Evolutionary conservation across 805 yeast genomes (phyloP).

Genomic region (Komagataella populi): DNA sequence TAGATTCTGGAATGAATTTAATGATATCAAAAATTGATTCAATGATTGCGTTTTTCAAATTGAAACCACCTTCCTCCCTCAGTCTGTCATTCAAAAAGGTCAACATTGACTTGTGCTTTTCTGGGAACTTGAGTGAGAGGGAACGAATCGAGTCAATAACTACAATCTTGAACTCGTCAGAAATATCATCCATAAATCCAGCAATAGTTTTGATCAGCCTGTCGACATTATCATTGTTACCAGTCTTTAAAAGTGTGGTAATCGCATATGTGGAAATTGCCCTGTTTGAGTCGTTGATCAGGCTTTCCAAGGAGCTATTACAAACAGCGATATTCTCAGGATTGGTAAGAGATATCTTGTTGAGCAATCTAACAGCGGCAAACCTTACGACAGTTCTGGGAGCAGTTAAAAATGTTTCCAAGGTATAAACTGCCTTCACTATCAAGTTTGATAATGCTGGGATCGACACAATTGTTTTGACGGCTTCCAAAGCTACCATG

Average conservation of each 20-base stretch:
- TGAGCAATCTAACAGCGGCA: slow-evolving; percentile 85
- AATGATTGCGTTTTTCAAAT: slow-evolving; percentile 74
- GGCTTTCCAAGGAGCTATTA: slow-evolving; percentile 72
- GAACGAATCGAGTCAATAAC: slow-evolving; percentile 92
- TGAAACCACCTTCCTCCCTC: slow-evolving; percentile 83
- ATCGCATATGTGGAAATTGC: slow-evolving; percentile 94
- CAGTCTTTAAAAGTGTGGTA: slow-evolving; percentile 89
- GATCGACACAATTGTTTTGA: slow-evolving; percentile 53
- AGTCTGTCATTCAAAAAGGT: slow-evolving; percentile 70
- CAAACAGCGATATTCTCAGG: slow-evolving; percentile 73
- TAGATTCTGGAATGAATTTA: slow-evolving; percentile 71
- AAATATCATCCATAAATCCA: slow-evolving; percentile 80
- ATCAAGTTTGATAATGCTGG: slow-evolving; percentile 52
- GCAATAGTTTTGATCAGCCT: slow-evolving; percentile 79
- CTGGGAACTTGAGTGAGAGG: slow-evolving; percentile 84
- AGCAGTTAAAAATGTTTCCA: slow-evolving; percentile 68
- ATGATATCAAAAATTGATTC: slow-evolving; percentile 91
- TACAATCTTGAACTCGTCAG: slow-evolving; percentile 91
- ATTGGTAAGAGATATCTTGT: slow-evolving; percentile 66
- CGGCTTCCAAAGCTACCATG: slow-evolving; percentile 86
- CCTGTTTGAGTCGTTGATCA: slow-evolving; percentile 81
- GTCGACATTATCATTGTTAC: slow-evolving; percentile 82
- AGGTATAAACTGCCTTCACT: slow-evolving; percentile 54
- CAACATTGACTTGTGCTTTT: slow-evolving; percentile 74
- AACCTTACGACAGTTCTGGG: slow-evolving; percentile 86